Base-by-base conservation (phyloP, 1,284 basidiomycete species). In the Fomitopsis schrenkii region DNA sequence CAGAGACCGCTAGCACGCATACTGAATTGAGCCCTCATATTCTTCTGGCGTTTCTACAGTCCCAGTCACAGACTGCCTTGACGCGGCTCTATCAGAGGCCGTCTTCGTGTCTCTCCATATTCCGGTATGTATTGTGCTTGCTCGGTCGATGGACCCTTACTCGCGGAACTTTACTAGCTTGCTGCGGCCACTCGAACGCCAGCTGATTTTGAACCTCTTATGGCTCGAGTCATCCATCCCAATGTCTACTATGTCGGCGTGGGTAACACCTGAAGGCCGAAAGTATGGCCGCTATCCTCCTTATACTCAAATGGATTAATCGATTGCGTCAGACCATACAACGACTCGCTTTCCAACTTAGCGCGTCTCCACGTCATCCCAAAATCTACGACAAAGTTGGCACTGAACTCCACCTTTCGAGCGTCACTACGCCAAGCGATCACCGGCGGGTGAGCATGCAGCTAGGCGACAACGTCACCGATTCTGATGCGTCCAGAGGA, bases 101-200 rank as follows among this genome's bases (percentile, higher is more conserved):
- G 22, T 96, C 95, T 2, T 91, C 93, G 73, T 97, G 95, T 77
- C 85, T 99, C 38, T 94, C 95, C 48, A 89, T 99, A 73, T 95
- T 98, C 74, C 87, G 95, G 93, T 94, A 22, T 19, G 36, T 65
- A 69, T 61, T 70, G 33, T 54, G 45, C 44, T 22, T 7, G 33
- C 57, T 55, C 58, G 67, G 60, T 62, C 48, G 44, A 54, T 52
- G 60, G 45, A 64, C 33, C 57, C 62, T 62, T 58, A 64, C 62
- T 62, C 57, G 58, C 65, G 58, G 61, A 55, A 54, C 30, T 8
- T 33, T 59, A 61, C 17, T 69, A 96, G 96, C 56, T 81, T 98
- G 22, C 78, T 99, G 26, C 90, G 89, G 2, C 89, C 94, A 26
- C 76, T 97, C 40, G 94, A 95, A 67, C 82, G 95, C 44, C 96